A percentile compares a stretch with the other conserved stretches of the same genome.
Evolutionary conservation across 495 filamentous ascomycete genomes (phyloP).

Genomic region (Xylaria curta): DNA sequence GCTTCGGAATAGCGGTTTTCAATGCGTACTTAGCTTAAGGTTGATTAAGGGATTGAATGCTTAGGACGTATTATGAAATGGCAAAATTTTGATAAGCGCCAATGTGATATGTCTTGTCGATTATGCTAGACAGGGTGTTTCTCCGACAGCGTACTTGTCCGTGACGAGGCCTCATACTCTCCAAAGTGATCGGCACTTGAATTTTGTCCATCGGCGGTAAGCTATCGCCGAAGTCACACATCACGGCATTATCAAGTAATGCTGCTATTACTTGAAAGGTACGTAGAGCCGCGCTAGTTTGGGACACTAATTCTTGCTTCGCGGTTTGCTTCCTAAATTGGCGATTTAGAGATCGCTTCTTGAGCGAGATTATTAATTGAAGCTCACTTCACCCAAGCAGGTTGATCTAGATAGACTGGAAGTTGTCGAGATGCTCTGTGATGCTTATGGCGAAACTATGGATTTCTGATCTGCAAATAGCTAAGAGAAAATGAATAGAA

Average conservation of each 20-base stretch:
- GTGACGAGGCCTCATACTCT: too few relatives aligned
- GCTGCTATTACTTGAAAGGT: background rate
- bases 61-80: background rate
- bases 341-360: background rate
- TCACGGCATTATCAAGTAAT: too few relatives aligned
- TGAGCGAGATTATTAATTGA: slow-evolving; percentile 10
- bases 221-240: background rate
- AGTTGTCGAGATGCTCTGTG: too few relatives aligned
- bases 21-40: background rate
- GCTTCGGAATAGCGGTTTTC: background rate
- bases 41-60: background rate
- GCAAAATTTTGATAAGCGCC: background rate
- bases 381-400: background rate
- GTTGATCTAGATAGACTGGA: background rate
- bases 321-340: slow-evolving; percentile 21
- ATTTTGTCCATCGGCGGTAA: background rate
- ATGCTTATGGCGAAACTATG: background rate
- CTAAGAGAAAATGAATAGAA: background rate
- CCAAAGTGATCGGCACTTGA: background rate
- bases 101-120: background rate
- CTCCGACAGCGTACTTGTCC: too few relatives aligned
- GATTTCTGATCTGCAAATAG: background rate
- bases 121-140: too few relatives aligned
- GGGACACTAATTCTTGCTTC: background rate
- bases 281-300: background rate